phyloP scores from a whole-genome alignment of 495 filamentous ascomycete genomes.

The Aspergillus homomorphus region DNA sequence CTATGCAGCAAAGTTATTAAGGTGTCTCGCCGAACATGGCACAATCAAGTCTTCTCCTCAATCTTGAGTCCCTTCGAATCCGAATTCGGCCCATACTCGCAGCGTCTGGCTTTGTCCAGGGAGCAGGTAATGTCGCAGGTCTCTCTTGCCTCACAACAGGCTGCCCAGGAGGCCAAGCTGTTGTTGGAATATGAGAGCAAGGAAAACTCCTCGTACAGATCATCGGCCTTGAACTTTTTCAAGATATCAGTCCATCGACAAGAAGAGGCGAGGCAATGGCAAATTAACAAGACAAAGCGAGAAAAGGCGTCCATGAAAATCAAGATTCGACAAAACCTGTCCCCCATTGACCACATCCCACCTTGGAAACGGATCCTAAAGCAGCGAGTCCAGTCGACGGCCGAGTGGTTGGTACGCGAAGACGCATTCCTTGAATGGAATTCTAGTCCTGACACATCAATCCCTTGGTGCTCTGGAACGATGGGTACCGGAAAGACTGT shows the following conservation, averaged over 20 bases:
- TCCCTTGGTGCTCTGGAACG: conserved; percentile 29
- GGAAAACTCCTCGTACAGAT: conserved; percentile 13
- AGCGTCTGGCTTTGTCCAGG: conserved; percentile 5
- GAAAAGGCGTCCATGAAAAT: neutral
- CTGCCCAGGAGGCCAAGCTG: conserved; percentile 16
- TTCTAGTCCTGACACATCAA: neutral
- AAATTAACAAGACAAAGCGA: neutral
- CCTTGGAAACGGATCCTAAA: neutral
- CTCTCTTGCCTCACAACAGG: conserved; percentile 20
- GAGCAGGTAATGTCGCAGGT: conserved; percentile 20
- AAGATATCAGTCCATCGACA: conserved; percentile 7
- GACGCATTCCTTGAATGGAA: neutral
- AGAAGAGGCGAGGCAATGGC: conserved; percentile 11
- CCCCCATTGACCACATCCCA: neutral
- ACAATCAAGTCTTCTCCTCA: neutral
- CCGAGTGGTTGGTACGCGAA: neutral
- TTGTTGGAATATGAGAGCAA: conserved; percentile 16
- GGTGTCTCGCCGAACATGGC: conserved; percentile 9
- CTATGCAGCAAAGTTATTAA: conserved; percentile 31
- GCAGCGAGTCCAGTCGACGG: neutral
- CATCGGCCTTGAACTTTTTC: neutral
- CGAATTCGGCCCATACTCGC: conserved; percentile 20
- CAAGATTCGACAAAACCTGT: neutral
- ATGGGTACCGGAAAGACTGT: conserved; percentile 30
- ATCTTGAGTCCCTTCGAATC: neutral